Conservation (phyloP, 2,329 filamentous ascomycete species). For the Aspergillus neoniger region DNA sequence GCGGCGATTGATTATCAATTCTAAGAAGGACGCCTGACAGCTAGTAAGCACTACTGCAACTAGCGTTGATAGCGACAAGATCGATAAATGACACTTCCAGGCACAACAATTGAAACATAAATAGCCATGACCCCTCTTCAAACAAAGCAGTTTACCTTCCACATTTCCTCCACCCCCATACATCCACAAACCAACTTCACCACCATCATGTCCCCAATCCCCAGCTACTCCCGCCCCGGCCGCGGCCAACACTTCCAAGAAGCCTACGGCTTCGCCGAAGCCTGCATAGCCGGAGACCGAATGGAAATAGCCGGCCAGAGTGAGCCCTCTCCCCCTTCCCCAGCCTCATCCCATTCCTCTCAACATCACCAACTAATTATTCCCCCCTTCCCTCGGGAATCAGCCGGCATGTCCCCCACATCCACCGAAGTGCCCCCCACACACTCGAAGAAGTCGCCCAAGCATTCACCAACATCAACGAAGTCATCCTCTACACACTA, state of each 20-base stretch:
- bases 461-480: slow-evolving; percentile 9
- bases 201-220: not conserved
- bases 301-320: slow-evolving; percentile 8
- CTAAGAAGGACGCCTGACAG: no score
- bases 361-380: no score
- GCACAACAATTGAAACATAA: not conserved
- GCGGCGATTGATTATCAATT: no score
- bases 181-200: not conserved
- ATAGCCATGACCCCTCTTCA: not conserved
- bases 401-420: slow-evolving; percentile 5
- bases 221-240: slow-evolving; percentile 9
- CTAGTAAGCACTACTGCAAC: not conserved
- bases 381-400: no score
- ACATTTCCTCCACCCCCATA: not conserved
- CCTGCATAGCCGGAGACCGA: slow-evolving; percentile 5
- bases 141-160: not conserved
- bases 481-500: slow-evolving; percentile 5
- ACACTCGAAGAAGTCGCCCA: slow-evolving; percentile 4
- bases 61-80: not conserved
- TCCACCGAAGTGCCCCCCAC: not conserved
- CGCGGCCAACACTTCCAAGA: slow-evolving; percentile 9
- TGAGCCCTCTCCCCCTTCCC: not conserved
- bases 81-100: not conserved
- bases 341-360: not conserved
- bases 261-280: slow-evolving; percentile 4